phyloP scores from a whole-genome alignment of 805 yeast species.

The Yarrowia yakushimensis region DNA sequence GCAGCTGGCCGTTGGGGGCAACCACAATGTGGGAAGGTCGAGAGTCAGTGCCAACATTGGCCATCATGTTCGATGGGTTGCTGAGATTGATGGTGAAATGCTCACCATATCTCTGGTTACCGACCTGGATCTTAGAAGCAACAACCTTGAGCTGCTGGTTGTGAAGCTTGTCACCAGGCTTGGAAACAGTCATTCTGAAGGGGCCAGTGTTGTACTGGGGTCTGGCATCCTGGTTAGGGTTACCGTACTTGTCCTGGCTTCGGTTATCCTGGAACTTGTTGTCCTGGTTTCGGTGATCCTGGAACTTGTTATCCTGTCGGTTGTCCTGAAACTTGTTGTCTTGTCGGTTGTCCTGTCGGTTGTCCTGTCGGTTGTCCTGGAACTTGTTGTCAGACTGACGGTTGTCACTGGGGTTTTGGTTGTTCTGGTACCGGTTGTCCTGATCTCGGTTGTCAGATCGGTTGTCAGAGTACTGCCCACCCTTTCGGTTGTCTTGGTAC shows the following conservation, averaged over 20 bases:
- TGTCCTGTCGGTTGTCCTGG: constrained; percentile 14
- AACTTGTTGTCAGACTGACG: constrained; percentile 8
- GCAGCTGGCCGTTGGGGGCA: constrained; percentile 4
- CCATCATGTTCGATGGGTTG: constrained; percentile 20
- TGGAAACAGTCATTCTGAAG: constrained; percentile 9
- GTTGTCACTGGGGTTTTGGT: constrained; percentile 1
- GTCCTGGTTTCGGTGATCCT: background rate
- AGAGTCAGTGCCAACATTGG: constrained; percentile 6
- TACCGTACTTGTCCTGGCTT: background rate
- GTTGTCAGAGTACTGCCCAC: constrained; percentile 23
- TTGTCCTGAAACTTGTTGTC: background rate
- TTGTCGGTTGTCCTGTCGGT: constrained; percentile 14
- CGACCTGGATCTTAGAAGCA: constrained; percentile 14
- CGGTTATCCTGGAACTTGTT: background rate
- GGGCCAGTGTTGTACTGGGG: constrained; percentile 6
- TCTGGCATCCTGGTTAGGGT: background rate
- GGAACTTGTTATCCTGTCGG: background rate
- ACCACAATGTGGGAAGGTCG: constrained; percentile 17
- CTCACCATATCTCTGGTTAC: constrained; percentile 13
- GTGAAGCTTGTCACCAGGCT: constrained; percentile 6
- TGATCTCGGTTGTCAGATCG: constrained; percentile 14
- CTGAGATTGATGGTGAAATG: constrained; percentile 16
- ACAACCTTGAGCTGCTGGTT: constrained; percentile 19
- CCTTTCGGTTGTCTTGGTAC: constrained; percentile 14
- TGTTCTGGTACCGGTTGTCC: constrained; percentile 22